phyloP scores from a whole-genome alignment of 352 stramenopile genomes.

The Thalassiosira sp. region DNA sequence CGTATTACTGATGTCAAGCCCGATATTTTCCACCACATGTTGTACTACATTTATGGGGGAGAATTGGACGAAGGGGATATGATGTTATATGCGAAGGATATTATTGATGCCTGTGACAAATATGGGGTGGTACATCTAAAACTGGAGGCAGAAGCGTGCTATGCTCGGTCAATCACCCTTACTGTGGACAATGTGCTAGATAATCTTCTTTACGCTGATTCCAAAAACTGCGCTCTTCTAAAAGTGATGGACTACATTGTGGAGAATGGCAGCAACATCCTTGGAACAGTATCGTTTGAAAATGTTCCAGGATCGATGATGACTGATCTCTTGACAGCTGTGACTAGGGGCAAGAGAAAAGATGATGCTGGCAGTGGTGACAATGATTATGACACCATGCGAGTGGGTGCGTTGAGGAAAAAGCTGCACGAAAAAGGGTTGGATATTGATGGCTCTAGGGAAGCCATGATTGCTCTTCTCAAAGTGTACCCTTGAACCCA shows the following conservation, averaged over 20 bases:
- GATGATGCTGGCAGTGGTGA: not conserved
- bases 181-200: not conserved
- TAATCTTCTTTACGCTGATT: not conserved
- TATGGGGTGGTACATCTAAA: constrained; percentile 14
- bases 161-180: not conserved
- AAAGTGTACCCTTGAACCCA: not conserved
- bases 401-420: too few species aligned
- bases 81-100: constrained; percentile 1
- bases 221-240: not conserved
- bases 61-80: not conserved
- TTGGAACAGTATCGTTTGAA: not conserved
- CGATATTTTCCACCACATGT: not conserved
- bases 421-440: not conserved
- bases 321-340: not conserved
- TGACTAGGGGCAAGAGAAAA: not conserved
- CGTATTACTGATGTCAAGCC: not conserved
- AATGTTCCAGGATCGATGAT: not conserved
- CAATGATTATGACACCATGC: not conserved
- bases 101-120: too few species aligned
- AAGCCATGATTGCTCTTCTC: not conserved
- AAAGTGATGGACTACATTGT: constrained; percentile 11
- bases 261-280: not conserved
- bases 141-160: constrained; percentile 3
- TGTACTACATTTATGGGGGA: constrained; percentile 20
- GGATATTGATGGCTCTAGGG: not conserved